Evolutionary conservation across 768 basidiomycete species (phyloP).

Genomic region (Suillus americanus): DNA sequence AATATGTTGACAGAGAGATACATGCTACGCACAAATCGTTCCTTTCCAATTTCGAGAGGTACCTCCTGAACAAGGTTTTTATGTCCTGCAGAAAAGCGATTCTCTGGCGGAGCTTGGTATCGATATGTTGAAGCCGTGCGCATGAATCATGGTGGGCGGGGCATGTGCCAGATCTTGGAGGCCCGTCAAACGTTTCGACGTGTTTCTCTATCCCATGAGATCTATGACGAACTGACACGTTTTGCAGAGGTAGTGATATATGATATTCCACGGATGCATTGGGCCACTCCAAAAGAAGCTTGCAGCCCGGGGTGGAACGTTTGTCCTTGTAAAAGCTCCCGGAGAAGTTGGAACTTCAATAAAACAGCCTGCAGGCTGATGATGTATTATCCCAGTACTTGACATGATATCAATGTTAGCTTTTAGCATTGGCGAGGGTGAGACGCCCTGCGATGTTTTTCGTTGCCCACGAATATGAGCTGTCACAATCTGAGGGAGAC

Average conservation of each 20-base stretch:
- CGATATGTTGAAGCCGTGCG: not conserved
- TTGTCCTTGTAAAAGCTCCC: not conserved
- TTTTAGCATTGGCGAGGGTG: not conserved
- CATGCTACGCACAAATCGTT: not conserved
- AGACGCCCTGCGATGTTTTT: conserved; percentile 6
- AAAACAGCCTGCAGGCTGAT: conserved; percentile 14
- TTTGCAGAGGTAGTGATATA: not conserved
- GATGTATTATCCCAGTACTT: conserved; percentile 13
- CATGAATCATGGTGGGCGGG: not conserved
- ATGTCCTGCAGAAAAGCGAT: not conserved
- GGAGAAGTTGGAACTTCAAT: not conserved
- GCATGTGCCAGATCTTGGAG: not conserved
- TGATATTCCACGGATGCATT: not conserved
- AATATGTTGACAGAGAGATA: not conserved
- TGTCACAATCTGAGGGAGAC: not conserved
- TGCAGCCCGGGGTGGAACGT: not conserved
- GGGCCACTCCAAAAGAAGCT: not conserved
- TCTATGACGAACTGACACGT: not conserved
- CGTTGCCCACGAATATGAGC: not conserved
- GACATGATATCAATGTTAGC: not conserved
- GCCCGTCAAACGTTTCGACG: not conserved
- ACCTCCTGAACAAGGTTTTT: conserved; percentile 4
- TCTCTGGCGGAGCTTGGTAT: not conserved
- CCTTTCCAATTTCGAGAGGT: conserved; percentile 25
- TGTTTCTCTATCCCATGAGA: not conserved